Conservation (phyloP, 1,139 yeast genomes). For the Yamadazyma buinensis region DNA sequence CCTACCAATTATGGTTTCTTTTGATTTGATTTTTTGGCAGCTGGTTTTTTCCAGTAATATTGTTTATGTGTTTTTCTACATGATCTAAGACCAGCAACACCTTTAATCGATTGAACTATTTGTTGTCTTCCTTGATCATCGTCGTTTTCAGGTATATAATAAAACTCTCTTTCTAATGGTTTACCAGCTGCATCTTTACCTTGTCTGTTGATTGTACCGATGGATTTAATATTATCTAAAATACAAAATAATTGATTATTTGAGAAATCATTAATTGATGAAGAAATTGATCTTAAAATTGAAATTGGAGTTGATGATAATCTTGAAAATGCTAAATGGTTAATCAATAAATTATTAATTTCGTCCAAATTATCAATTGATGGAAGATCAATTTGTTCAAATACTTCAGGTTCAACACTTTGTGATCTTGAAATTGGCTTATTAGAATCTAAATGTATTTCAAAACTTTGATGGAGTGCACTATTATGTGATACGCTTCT, state of each 20-base stretch:
- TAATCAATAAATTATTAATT: conserved; percentile 62
- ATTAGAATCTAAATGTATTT: conserved; percentile 9
- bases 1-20: not conserved
- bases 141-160: conserved; percentile 83
- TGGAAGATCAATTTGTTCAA: conserved; percentile 16
- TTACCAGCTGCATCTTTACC: conserved; percentile 98
- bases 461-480: conserved; percentile 30
- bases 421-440: conserved; percentile 11
- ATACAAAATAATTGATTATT: conserved; percentile 51
- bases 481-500: conserved; percentile 7
- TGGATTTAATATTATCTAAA: conserved; percentile 47
- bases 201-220: conserved; percentile 80
- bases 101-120: conserved; percentile 73
- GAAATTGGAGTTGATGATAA: conserved; percentile 82
- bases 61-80: conserved; percentile 95
- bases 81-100: conserved; percentile 75
- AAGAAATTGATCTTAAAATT: conserved; percentile 58
- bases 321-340: conserved; percentile 88
- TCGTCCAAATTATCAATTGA: conserved; percentile 42
- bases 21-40: conserved; percentile 37
- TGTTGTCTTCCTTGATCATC: conserved; percentile 62
- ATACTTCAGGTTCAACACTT: conserved; percentile 11
- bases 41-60: conserved; percentile 80
- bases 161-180: conserved; percentile 88
- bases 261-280: conserved; percentile 38